Conservation (phyloP, 139 green algal species). For the Nannochloris sp. region DNA sequence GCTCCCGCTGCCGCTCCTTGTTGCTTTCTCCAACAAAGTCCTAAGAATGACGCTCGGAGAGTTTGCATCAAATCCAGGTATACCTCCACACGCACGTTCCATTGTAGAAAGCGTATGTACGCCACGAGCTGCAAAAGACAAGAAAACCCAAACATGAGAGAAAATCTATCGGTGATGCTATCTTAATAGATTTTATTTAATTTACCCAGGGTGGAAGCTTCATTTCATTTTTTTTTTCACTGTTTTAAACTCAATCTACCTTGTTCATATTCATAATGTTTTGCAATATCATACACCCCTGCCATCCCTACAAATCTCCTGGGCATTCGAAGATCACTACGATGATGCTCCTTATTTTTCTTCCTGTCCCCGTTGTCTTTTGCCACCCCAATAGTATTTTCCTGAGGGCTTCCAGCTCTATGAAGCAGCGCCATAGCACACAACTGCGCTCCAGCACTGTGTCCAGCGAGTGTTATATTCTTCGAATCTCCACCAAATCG, state of each 20-base stretch:
- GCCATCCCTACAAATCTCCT: slow-evolving; percentile 32
- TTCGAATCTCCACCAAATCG: slow-evolving; percentile 44
- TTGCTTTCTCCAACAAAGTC: no score
- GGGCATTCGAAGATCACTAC: slow-evolving; percentile 44
- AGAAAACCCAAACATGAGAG: background rate
- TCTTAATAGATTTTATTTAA: no score
- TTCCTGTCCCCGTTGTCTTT: background rate
- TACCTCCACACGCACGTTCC: slow-evolving; percentile 65
- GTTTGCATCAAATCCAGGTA: slow-evolving; percentile 40
- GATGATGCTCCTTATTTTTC: background rate
- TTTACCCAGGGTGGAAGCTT: no score
- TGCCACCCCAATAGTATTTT: no score
- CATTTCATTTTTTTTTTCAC: no score
- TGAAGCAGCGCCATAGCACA: slow-evolving; percentile 58
- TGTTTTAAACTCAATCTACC: no score
- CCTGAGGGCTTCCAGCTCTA: slow-evolving; percentile 24
- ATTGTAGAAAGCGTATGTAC: slow-evolving; percentile 77
- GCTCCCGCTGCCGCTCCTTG: no score
- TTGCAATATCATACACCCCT: slow-evolving; percentile 74
- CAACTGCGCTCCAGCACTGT: slow-evolving; percentile 71
- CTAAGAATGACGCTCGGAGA: slow-evolving; percentile 63
- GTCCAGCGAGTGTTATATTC: slow-evolving; percentile 50
- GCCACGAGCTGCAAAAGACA: slow-evolving; percentile 19
- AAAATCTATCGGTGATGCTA: background rate
- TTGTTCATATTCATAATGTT: slow-evolving; percentile 78